Conservation (phyloP, 2,329 filamentous ascomycete genomes). For the Pseudogymnoascus sp. region DNA sequence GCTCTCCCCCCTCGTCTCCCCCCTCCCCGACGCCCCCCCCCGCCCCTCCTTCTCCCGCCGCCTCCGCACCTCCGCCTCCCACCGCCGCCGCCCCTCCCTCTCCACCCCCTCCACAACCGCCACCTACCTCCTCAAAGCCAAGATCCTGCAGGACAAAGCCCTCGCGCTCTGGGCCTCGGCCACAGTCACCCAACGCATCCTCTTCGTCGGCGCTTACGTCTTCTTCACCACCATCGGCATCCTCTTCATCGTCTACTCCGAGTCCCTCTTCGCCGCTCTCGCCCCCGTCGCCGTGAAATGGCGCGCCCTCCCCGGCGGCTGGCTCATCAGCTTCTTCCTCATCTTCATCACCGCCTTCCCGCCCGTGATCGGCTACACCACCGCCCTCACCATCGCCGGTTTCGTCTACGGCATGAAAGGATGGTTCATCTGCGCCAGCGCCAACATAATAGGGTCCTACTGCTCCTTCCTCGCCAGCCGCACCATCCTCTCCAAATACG, state of each 20-base stretch:
- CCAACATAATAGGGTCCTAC: constrained; percentile 70
- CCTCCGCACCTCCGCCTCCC: constrained; percentile 36
- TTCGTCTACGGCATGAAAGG: constrained; percentile 66
- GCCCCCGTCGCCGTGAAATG: constrained; percentile 67
- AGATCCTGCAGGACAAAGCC: constrained; percentile 42
- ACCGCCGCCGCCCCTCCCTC: constrained; percentile 32
- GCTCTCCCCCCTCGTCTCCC: constrained; percentile 30
- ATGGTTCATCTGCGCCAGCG: constrained; percentile 65
- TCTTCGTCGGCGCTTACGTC: constrained; percentile 45
- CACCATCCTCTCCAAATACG: constrained; percentile 69
- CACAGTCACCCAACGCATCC: constrained; percentile 52
- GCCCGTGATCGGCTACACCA: constrained; percentile 63
- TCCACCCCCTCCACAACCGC: constrained; percentile 26
- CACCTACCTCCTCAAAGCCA: constrained; percentile 41
- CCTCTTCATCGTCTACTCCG: constrained; percentile 68
- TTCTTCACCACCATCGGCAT: constrained; percentile 45
- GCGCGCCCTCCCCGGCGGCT: constrained; percentile 65
- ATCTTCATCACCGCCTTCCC: constrained; percentile 63
- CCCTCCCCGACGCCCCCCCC: constrained; percentile 27
- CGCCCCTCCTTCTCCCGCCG: constrained; percentile 31
- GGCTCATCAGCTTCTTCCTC: constrained; percentile 57
- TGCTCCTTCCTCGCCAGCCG: constrained; percentile 74
- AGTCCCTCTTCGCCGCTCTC: constrained; percentile 69
- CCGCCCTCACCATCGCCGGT: constrained; percentile 57
- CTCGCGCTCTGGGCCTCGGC: constrained; percentile 47